phyloP scores from a whole-genome alignment of 2,329 filamentous ascomycete genomes.

The Fusarium floridanum region DNA sequence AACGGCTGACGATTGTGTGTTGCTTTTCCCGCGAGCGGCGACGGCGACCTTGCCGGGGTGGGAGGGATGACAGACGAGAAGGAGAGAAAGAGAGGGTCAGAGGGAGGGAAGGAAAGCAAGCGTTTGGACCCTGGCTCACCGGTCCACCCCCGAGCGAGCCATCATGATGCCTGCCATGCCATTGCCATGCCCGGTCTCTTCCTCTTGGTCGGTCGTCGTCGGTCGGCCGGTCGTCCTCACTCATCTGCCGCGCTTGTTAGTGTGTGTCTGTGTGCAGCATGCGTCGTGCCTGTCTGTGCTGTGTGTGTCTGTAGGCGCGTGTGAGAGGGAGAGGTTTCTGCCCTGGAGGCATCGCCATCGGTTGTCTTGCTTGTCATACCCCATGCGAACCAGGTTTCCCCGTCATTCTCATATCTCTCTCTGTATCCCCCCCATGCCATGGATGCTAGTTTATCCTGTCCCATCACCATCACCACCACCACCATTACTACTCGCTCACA shows the following conservation, averaged over 20 bases:
- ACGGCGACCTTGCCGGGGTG: conserved; percentile 27
- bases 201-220: background rate
- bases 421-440: conserved; percentile 28
- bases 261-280: conserved; percentile 13
- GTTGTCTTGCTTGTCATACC: conserved; percentile 40
- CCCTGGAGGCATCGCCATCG: conserved; percentile 18
- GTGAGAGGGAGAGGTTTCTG: conserved; percentile 11
- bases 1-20: conserved; percentile 42
- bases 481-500: conserved; percentile 32
- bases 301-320: conserved; percentile 10
- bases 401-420: conserved; percentile 44
- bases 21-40: conserved; percentile 37
- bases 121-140: conserved; percentile 43
- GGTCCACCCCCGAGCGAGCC: conserved; percentile 38
- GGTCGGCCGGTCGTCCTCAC: conserved; percentile 3
- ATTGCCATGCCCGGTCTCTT: background rate
- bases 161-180: background rate
- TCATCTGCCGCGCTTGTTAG: conserved; percentile 35
- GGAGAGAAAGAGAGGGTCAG: background rate
- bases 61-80: conserved; percentile 40
- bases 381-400: conserved; percentile 39
- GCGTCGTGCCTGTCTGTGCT: conserved; percentile 17
- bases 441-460: background rate
- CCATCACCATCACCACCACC: conserved; percentile 23
- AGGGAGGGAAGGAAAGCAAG: conserved; percentile 24